These are phyloP conservation scores for Encephalitozoon cuniculi DNA, from an alignment of 371 early-diverging fungal genomes.

Conservation along the genomic window DNA sequence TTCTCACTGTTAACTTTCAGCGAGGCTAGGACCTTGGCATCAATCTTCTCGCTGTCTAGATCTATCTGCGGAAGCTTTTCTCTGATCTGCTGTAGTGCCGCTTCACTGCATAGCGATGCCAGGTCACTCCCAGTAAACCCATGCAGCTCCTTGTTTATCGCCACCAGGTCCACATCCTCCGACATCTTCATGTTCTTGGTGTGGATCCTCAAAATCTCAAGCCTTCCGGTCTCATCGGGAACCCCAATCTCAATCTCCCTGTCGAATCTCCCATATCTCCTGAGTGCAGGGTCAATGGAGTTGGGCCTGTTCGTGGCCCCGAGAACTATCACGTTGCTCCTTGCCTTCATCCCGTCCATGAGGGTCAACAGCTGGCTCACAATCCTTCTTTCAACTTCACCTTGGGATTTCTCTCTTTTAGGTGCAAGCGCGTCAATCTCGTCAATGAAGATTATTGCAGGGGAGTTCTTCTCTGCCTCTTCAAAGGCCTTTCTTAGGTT, in stretches of 20 bases:
- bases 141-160: constrained; percentile 92
- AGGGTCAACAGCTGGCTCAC: constrained; percentile 94
- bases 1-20: constrained; percentile 97
- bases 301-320: constrained; percentile 97
- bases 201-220: constrained; percentile 95
- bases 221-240: constrained; percentile 92
- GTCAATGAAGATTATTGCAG: constrained; percentile 95
- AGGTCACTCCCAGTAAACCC: constrained; percentile 97
- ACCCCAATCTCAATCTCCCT: constrained; percentile 98
- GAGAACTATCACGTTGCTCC: constrained; percentile 89
- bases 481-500: constrained; percentile 96
- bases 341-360: constrained; percentile 97
- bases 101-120: constrained; percentile 96
- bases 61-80: constrained; percentile 89
- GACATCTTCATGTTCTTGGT: constrained; percentile 97
- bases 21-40: constrained; percentile 84
- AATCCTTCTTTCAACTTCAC: constrained; percentile 95
- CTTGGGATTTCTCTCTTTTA: constrained; percentile 97
- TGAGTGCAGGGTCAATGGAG: constrained; percentile 83
- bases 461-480: constrained; percentile 88
- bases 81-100: constrained; percentile 99
- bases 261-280: constrained; percentile 94
- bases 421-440: constrained; percentile 98
- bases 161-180: constrained; percentile 83
- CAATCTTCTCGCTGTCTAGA: constrained; percentile 92